phyloP scores from a whole-genome alignment of 257 asterid genomes.

The Nicotiana sylvestris region DNA sequence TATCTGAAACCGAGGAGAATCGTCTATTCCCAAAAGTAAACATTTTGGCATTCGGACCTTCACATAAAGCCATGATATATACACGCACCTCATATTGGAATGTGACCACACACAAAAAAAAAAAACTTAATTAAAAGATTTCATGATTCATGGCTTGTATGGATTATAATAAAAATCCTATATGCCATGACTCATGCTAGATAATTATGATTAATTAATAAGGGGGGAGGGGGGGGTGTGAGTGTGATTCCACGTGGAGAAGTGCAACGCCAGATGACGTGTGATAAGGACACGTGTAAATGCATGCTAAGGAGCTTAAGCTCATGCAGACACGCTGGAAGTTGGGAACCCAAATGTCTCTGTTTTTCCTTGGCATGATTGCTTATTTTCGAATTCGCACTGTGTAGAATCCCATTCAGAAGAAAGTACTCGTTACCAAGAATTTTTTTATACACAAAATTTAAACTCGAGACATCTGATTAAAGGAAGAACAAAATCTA shows the following conservation, averaged over 20 bases:
- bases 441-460: too few species aligned
- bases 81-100: background rate
- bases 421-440: too few species aligned
- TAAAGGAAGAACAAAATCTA: too few species aligned
- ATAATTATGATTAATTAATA: too few species aligned
- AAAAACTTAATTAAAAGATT: too few species aligned
- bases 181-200: background rate
- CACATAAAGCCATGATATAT: background rate
- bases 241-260: constrained; percentile 8
- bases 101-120: background rate
- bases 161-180: background rate
- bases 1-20: background rate
- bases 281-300: constrained; percentile 6
- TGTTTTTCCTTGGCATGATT: fast-evolving
- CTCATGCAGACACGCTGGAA: background rate
- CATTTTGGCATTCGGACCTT: background rate
- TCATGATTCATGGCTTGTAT: background rate
- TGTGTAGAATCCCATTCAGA: fast-evolving
- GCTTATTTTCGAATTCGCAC: too few species aligned
- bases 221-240: fast-evolving
- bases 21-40: background rate
- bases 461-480: too few species aligned
- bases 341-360: background rate
- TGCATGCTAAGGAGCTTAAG: background rate
- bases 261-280: background rate